Evolutionary conservation across 2,329 filamentous ascomycete genomes (phyloP), one percentile per base, ranked within the genome.

Genomic region (Berkeleyomyces rouxiae): DNA sequence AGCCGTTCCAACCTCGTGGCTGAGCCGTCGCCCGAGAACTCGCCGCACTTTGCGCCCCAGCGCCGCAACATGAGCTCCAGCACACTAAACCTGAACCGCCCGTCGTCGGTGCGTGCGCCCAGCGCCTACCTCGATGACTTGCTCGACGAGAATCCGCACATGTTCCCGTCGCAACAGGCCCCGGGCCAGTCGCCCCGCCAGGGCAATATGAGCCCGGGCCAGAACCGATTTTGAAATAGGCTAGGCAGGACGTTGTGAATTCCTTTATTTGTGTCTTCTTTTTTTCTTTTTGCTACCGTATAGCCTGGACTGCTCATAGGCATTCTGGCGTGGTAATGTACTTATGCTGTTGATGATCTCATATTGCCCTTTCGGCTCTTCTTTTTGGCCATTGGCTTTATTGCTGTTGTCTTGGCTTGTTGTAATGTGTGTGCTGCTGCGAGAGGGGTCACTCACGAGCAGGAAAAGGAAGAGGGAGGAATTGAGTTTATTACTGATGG

Each of bases 91-190:
- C 77, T 86, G 64, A 82, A 80, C 66, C 82, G 63, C 79, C 85
- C 2, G 78, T 83, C 11, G 7, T 57, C 49, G 16, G 60, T 47
- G n/a, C 79, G 91, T 63, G 87, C 90, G 13, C 92, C 92, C 0
- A 95, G 89, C 71, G 88, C 90, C 16, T 96, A 90, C 71, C 77
- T 97, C 46, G 91, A 97, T 65, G 90, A 96, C 71, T 74, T 97
- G 59, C 86, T 96, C 65, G 89, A 90, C 69, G 88, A 87, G 66
- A 85, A 90, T 69, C 77, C 78, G 4, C 75, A 75, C 44, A 72
- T 74, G 67, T 75, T 82, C 61, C 79, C 79, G 7, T 40, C 55
- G n/a, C 57, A 62, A 40, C 49, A 53, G 49, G 49, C 23, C 49
- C 49, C n/a, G 46, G 58, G 63, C 36, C 47, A 58, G 53, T 44